Conservation (phyloP, 2,329 filamentous ascomycete species). For the Furcasterigmium furcatum region DNA sequence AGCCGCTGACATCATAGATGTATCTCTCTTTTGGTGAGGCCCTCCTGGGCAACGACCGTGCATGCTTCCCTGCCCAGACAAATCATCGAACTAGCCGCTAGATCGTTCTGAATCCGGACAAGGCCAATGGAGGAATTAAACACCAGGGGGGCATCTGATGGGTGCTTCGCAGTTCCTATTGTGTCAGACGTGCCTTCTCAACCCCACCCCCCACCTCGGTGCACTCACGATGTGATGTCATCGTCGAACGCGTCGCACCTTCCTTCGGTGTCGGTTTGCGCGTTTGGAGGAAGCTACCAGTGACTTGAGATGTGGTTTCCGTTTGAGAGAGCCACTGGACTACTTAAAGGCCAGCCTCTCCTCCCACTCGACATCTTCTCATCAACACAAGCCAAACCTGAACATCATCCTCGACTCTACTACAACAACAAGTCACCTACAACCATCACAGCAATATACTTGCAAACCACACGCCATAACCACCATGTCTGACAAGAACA, state of each 20-base stretch:
- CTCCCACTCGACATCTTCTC: neutral
- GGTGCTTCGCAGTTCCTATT: no score
- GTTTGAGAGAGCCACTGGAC: no score
- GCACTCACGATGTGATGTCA: constrained; percentile 1
- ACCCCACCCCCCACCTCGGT: neutral
- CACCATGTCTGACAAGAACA: constrained; percentile 22
- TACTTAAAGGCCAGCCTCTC: neutral
- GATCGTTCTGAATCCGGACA: no score
- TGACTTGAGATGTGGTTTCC: no score
- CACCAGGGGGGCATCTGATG: no score
- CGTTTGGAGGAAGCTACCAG: neutral
- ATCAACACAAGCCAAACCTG: neutral
- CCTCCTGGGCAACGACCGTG: no score
- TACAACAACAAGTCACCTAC: neutral
- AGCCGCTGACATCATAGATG: neutral
- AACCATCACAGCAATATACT: neutral
- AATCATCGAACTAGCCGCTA: no score
- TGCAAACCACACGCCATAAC: neutral
- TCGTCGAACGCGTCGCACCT: neutral
- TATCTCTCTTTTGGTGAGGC: no score
- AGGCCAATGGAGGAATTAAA: no score
- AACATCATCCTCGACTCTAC: neutral
- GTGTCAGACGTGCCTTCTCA: no score
- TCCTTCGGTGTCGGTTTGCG: neutral
- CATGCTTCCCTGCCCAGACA: no score